Conservation (phyloP, 805 yeast genomes). For the Saccharomycopsis microspora region DNA sequence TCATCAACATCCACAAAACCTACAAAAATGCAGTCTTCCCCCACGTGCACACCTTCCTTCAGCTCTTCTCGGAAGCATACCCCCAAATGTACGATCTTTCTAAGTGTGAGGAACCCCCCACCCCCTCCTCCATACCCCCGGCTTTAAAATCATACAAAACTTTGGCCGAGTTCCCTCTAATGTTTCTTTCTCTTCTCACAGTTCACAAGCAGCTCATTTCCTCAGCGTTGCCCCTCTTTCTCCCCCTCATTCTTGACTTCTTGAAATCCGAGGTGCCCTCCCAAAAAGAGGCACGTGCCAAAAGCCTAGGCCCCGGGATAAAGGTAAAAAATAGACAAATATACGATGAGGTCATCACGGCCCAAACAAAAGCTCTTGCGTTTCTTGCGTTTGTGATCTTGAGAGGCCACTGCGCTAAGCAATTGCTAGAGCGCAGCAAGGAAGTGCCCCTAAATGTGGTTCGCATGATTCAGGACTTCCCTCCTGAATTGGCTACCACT, state of each 20-base stretch:
- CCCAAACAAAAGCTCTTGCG: conserved; percentile 94
- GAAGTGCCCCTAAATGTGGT: conserved; percentile 81
- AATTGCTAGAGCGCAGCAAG: conserved; percentile 31
- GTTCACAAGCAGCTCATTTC: conserved; percentile 70
- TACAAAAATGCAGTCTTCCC: conserved; percentile 59
- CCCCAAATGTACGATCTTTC: conserved; percentile 70
- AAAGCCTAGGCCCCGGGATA: conserved; percentile 14
- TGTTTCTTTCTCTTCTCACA: conserved; percentile 85
- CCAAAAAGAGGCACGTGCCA: conserved; percentile 63
- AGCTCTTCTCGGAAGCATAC: conserved; percentile 63
- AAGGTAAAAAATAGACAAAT: conserved; percentile 59
- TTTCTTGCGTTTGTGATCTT: conserved; percentile 86
- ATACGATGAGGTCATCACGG: conserved; percentile 78
- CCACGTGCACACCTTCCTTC: conserved; percentile 73
- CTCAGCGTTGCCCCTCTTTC: conserved; percentile 59
- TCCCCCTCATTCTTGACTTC: conserved; percentile 72
- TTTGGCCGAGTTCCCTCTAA: conserved; percentile 92
- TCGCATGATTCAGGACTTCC: conserved; percentile 86
- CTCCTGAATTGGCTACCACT: conserved; percentile 83
- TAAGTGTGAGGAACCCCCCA: too few relatives aligned
- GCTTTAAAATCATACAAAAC: conserved; percentile 81
- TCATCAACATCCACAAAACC: conserved; percentile 76
- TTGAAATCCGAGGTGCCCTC: conserved; percentile 72
- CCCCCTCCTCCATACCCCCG: conserved; percentile 23
- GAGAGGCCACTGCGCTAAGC: conserved; percentile 56